These are phyloP conservation scores for Mycena indigotica DNA, from an alignment of 768 basidiomycete genomes.

Conservation along the genomic window DNA sequence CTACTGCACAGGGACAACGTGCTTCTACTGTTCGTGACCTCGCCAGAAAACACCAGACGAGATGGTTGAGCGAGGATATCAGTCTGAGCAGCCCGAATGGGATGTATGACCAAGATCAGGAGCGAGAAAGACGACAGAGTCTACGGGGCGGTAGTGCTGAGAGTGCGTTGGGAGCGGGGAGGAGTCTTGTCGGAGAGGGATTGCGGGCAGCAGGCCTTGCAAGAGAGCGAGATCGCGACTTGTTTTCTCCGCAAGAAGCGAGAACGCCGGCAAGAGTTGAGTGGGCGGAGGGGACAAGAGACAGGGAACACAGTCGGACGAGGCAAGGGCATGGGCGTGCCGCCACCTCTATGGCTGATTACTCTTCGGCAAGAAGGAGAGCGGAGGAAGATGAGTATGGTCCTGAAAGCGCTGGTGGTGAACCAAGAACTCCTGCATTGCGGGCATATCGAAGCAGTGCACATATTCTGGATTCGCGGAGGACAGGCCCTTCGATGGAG, in stretches of 20 bases:
- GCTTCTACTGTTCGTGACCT: slow-evolving; percentile 53
- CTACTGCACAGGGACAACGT: slow-evolving; percentile 22
- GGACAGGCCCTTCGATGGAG: slow-evolving; percentile 23
- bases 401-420: slow-evolving; percentile 29
- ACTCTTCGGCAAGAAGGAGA: slow-evolving; percentile 34
- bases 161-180: slow-evolving; percentile 53
- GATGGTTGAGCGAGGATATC: slow-evolving; percentile 47
- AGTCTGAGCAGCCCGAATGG: neutral
- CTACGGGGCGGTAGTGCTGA: slow-evolving; percentile 71
- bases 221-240: slow-evolving; percentile 20
- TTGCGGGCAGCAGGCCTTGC: slow-evolving; percentile 69
- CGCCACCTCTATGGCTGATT: slow-evolving; percentile 59
- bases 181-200: slow-evolving; percentile 68
- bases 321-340: slow-evolving; percentile 36
- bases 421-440: slow-evolving; percentile 39
- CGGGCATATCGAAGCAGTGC: slow-evolving; percentile 45
- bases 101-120: neutral
- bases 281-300: slow-evolving; percentile 24
- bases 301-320: slow-evolving; percentile 27
- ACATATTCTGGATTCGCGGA: slow-evolving; percentile 33
- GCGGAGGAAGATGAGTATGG: slow-evolving; percentile 26
- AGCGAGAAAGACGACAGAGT: slow-evolving; percentile 53
- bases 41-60: slow-evolving; percentile 50
- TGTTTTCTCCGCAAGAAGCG: slow-evolving; percentile 17
- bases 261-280: slow-evolving; percentile 28